Evolutionary conservation across 768 basidiomycete genomes (phyloP).

Genomic region (Suillus sp.): DNA sequence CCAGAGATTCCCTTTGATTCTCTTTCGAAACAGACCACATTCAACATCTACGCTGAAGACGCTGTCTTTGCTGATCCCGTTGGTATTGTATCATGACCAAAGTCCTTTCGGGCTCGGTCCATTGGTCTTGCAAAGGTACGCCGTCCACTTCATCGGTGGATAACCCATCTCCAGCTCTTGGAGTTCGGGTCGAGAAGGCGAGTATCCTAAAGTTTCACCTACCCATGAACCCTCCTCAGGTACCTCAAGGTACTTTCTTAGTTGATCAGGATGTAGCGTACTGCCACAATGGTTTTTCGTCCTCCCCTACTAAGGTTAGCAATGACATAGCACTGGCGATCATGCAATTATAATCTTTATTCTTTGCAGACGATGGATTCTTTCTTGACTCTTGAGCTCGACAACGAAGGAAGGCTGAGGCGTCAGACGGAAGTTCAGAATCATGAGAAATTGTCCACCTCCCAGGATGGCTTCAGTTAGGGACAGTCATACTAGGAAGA

Average conservation of each 20-base stretch:
- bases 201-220: background rate
- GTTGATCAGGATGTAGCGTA: background rate
- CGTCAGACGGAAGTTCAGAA: background rate
- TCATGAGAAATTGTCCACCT: background rate
- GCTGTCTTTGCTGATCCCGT: constrained; percentile 50
- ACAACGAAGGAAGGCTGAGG: background rate
- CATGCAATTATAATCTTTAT: background rate
- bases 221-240: background rate
- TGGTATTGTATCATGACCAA: constrained; percentile 24
- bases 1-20: background rate
- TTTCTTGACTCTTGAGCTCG: background rate
- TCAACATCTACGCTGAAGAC: constrained; percentile 42
- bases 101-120: constrained; percentile 46
- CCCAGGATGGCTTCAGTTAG: background rate
- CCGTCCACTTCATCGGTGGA: background rate
- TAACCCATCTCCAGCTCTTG: background rate
- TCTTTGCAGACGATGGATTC: background rate
- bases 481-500: background rate
- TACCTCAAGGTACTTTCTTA: background rate
- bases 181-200: background rate
- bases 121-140: constrained; percentile 46
- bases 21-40: constrained; percentile 36
- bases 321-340: background rate
- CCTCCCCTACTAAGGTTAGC: background rate
- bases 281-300: background rate